These are phyloP conservation scores for Wallacemonas sp. DNA, from an alignment of 208 protist species.

Conservation along the genomic window DNA sequence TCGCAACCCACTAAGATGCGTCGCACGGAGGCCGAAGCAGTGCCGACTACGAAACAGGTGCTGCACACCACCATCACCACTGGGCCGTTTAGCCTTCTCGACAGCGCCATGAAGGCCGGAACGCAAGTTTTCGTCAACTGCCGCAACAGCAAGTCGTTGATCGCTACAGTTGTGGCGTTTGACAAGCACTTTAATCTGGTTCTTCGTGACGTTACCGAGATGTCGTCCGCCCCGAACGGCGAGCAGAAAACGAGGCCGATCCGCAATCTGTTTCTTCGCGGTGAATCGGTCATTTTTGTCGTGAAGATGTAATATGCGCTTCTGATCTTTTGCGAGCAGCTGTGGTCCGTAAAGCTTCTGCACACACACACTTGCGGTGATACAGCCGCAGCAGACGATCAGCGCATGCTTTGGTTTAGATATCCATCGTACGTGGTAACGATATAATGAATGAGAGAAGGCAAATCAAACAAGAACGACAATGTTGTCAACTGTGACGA, in stretches of 20 bases:
- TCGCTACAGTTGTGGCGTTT: conserved; percentile 98
- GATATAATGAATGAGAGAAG: no score
- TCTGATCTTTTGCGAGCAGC: no score
- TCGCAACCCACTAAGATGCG: conserved; percentile 33
- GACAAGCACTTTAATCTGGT: conserved; percentile 99
- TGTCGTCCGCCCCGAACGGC: conserved; percentile 88
- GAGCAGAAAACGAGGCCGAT: conserved; percentile 96
- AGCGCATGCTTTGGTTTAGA: no score
- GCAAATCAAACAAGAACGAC: no score
- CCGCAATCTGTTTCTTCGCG: conserved; percentile 98
- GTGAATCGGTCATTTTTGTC: conserved; percentile 99
- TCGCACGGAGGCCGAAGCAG: conserved; percentile 30
- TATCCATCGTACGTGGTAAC: no score
- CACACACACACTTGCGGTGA: no score
- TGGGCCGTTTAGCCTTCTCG: conserved; percentile 81
- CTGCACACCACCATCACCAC: conserved; percentile 58
- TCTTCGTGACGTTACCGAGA: conserved; percentile 87
- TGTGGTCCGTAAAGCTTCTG: no score
- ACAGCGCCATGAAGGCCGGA: conserved; percentile 72
- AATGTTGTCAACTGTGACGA: no score
- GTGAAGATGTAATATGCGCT: conserved; percentile 95
- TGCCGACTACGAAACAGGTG: conserved; percentile 50
- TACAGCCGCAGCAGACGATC: no score
- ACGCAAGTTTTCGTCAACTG: conserved; percentile 98
- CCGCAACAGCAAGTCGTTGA: conserved; percentile 99